Evolutionary conservation across 23 red algal genomes (phyloP), one percentile per base, ranked within the genome.

Genomic region (Pyropia haitanensis): DNA sequence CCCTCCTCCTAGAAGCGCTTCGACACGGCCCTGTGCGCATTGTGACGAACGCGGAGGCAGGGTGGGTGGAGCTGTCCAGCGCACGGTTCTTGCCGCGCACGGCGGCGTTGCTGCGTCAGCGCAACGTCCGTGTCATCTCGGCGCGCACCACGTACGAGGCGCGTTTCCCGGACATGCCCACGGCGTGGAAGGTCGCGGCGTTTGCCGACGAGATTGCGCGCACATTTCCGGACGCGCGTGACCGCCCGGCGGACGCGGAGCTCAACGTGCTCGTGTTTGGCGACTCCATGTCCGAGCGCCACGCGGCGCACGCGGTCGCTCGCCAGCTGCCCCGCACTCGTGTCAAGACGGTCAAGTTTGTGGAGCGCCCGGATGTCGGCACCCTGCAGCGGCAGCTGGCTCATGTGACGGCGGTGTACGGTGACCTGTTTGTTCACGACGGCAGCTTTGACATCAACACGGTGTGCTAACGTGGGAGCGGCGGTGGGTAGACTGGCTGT

Each of bases 341-440:
- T 24, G 83, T 96, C 13, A 96, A 96, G 69, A 96, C 85, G 23
- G 92, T 96, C 32, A 96, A 96, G 51, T 89, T 89, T 67, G 74
- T 96, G 13, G 92, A 96, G 58, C 77, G 86, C 18, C 92, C 92
- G 6, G 75, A 68, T 5, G 72, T 96, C 29, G 86, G 90, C 18
- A 72, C 90, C 21, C 71, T 96, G 32, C 78, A 78, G 70, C 70
- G 86, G 21, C 83, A 96, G 66, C 75, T 96, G 60, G 67, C 67
- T 8, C 72, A 90, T 1, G 77, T 96, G 32, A 69, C 71, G 10
- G 58, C 76, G n/a, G 70, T 79, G 51, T 88, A 90, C 49, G 64
- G 66, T 62, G 69, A 96, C 51, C 58, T 96, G 50, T 82, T 68
- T 60, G 76, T 64, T 14, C 83, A 88, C 53, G 80, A 89, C 59